phyloP scores from a whole-genome alignment of 371 early-diverging fungal genomes.

The Mucor velutinosus region DNA sequence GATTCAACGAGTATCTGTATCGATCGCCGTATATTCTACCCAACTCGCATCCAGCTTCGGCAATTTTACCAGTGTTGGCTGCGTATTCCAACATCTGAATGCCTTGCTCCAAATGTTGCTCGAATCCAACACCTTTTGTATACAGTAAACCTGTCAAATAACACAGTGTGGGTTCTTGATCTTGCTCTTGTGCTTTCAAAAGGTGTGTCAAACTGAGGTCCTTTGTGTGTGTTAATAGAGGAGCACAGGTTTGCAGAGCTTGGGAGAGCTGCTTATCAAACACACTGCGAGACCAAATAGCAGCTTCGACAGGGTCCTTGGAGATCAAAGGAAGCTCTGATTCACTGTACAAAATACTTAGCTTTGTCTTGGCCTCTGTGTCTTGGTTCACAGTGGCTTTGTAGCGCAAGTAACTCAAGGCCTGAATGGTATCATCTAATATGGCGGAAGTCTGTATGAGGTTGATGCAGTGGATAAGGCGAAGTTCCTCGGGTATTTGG shows the following conservation, averaged over 20 bases:
- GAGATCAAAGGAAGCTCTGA: background rate
- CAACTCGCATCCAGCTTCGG: conserved; percentile 46
- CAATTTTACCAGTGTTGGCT: conserved; percentile 24
- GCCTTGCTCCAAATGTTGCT: conserved; percentile 27
- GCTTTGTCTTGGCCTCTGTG: conserved; percentile 46
- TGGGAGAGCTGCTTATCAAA: conserved; percentile 44
- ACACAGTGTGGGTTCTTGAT: conserved; percentile 10
- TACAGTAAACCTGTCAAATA: conserved; percentile 45
- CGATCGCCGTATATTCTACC: conserved; percentile 48
- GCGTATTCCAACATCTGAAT: conserved; percentile 29
- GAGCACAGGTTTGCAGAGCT: conserved; percentile 26
- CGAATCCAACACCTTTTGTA: conserved; percentile 38
- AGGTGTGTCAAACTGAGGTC: conserved; percentile 9
- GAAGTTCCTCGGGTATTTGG: conserved; percentile 21
- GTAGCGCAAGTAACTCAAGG: conserved; percentile 32
- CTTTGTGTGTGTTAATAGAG: conserved; percentile 11
- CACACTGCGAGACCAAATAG: conserved; percentile 47
- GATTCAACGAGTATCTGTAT: conserved; percentile 37
- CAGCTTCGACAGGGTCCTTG: conserved; percentile 20
- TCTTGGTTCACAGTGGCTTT: conserved; percentile 32
- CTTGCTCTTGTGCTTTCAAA: conserved; percentile 6
- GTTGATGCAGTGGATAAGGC: conserved; percentile 17
- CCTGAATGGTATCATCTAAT: conserved; percentile 10
- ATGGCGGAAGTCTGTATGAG: background rate
- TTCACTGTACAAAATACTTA: conserved; percentile 35